phyloP scores from a whole-genome alignment of 2,329 filamentous ascomycete species.

The Phialophora verrucosa region DNA sequence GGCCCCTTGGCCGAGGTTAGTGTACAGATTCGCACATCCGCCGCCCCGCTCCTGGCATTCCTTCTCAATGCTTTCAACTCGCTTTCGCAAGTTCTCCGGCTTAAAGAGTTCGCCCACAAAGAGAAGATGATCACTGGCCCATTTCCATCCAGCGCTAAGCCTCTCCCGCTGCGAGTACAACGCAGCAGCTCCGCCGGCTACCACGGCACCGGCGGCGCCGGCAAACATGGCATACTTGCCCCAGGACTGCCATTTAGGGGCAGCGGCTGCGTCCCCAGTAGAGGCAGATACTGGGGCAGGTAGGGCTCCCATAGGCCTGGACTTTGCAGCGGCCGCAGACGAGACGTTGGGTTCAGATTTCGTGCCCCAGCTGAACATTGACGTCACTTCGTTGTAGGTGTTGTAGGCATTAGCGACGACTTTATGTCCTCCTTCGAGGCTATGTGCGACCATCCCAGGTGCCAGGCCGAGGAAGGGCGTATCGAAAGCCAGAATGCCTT shows the following conservation, averaged over 20 bases:
- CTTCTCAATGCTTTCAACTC: constrained; percentile 71
- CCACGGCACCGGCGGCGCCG: constrained; percentile 78
- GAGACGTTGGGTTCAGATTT: constrained; percentile 33
- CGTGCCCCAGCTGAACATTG: constrained; percentile 64
- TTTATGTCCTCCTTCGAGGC: constrained; percentile 83
- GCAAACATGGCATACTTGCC: constrained; percentile 85
- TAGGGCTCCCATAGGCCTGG: constrained; percentile 37
- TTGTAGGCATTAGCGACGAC: constrained; percentile 73
- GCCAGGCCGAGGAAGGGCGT: constrained; percentile 75
- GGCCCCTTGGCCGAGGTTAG: constrained; percentile 74
- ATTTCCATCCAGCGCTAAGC: constrained; percentile 74
- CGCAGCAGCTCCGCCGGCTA: constrained; percentile 80
- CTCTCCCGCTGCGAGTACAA: constrained; percentile 85
- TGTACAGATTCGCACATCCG: constrained; percentile 82
- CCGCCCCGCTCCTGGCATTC: constrained; percentile 52
- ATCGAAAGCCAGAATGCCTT: constrained; percentile 89
- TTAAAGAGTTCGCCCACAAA: constrained; percentile 89
- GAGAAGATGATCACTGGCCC: constrained; percentile 88
- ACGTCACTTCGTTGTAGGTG: constrained; percentile 67
- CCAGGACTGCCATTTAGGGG: constrained; percentile 74
- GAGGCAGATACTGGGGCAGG: constrained; percentile 44
- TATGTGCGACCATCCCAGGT: constrained; percentile 57
- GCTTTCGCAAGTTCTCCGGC: constrained; percentile 77
- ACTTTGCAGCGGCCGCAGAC: constrained; percentile 25
- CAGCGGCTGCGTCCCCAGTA: constrained; percentile 52